Evolutionary conservation across 129 eudicot species (phyloP).

Genomic region (Escallonia rubra): DNA sequence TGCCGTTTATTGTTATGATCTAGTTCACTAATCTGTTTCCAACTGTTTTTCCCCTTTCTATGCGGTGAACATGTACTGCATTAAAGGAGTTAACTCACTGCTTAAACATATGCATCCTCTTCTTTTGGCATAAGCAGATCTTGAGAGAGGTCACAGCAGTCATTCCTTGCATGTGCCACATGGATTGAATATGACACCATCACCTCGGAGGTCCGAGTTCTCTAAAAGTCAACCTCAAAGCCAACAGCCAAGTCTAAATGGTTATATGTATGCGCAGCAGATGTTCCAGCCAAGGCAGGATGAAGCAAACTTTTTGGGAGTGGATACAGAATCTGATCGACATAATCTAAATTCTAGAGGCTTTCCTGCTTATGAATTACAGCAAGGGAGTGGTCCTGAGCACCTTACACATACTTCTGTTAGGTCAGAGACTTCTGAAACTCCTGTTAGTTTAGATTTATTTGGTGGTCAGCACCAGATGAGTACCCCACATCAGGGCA

Average conservation of each 20-base stretch:
- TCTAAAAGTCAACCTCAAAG: slow-evolving; percentile 37
- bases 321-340: slow-evolving; percentile 59
- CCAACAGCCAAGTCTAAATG: slow-evolving; percentile 59
- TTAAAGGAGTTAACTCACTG: neutral
- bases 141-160: slow-evolving; percentile 55
- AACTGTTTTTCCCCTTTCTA: too few relatives aligned
- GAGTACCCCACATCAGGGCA: slow-evolving; percentile 53
- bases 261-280: slow-evolving; percentile 52
- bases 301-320: slow-evolving; percentile 67
- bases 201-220: slow-evolving; percentile 54
- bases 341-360: slow-evolving; percentile 50
- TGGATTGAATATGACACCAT: slow-evolving; percentile 48
- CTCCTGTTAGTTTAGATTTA: slow-evolving; percentile 68
- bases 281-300: slow-evolving; percentile 48
- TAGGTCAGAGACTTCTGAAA: slow-evolving; percentile 47
- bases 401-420: slow-evolving; percentile 35
- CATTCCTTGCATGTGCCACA: slow-evolving; percentile 46
- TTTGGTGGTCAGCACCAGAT: slow-evolving; percentile 84
- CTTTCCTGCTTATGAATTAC: slow-evolving; percentile 42
- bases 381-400: slow-evolving; percentile 50
- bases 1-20: neutral
- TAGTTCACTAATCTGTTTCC: neutral
- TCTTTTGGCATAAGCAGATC: slow-evolving; percentile 34
- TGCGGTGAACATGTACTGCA: too few relatives aligned
- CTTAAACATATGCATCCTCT: neutral